A percentile compares a stretch with the other conserved stretches of the same genome.
phyloP scores from a whole-genome alignment of 78 protist species.

The Tieghemostelium lacteum region DNA sequence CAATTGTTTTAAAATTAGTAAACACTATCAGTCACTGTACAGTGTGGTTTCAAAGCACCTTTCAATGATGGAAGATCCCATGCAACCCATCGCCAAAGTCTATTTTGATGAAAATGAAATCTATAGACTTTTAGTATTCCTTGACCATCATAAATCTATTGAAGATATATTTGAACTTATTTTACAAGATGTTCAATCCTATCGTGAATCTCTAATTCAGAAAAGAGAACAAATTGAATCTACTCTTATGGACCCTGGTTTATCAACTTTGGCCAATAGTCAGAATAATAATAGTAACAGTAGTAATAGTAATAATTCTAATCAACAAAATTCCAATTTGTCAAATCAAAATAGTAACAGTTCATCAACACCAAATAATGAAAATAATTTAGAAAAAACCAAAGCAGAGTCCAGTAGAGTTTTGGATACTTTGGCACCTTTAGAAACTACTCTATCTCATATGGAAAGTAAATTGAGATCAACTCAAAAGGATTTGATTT shows the following conservation, averaged over 20 bases:
- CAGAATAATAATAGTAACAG: neutral
- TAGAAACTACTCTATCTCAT: constrained; percentile 18
- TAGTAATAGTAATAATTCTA: neutral
- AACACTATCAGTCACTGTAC: constrained; percentile 42
- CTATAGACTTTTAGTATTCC: neutral
- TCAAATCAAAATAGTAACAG: neutral
- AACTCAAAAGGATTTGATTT: constrained; percentile 10
- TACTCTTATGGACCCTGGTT: constrained; percentile 5
- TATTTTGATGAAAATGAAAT: constrained; percentile 69
- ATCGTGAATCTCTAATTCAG: neutral
- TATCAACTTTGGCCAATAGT: neutral
- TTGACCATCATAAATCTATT: neutral
- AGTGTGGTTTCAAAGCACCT: constrained; percentile 38
- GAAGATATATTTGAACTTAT: constrained; percentile 42
- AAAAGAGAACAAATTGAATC: constrained; percentile 35
- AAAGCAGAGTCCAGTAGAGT: neutral
- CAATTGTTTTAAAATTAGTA: constrained; percentile 13
- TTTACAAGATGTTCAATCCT: constrained; percentile 1
- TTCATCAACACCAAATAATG: neutral
- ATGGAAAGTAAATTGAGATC: constrained; percentile 19
- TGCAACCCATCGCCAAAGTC: constrained; percentile 6
- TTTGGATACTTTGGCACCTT: constrained; percentile 59
- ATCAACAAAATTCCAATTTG: neutral
- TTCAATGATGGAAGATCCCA: constrained; percentile 46
- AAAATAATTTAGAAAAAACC: neutral